Evolutionary conservation across 2,329 filamentous ascomycete species (phyloP).

Genomic region (Blumeria graminis): DNA sequence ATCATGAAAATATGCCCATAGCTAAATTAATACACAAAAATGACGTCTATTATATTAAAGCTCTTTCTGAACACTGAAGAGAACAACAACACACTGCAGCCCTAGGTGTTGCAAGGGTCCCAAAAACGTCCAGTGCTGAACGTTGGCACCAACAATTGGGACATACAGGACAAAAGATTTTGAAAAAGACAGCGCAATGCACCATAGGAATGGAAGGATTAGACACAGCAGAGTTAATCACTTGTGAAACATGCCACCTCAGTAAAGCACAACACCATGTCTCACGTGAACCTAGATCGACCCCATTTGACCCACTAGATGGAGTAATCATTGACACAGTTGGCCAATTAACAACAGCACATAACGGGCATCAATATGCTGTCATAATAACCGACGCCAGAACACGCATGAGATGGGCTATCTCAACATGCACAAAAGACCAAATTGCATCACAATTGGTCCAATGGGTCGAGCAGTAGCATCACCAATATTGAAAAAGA

Average conservation of each 20-base stretch:
- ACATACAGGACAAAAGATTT: too few relatives aligned
- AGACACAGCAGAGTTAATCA: not conserved
- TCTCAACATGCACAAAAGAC: not conserved
- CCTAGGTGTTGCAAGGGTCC: not conserved
- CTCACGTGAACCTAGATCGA: too few relatives aligned
- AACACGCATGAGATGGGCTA: not conserved
- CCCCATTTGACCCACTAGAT: too few relatives aligned
- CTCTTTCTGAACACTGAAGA: not conserved
- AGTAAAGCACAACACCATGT: not conserved
- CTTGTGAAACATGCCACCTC: not conserved
- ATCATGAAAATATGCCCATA: not conserved
- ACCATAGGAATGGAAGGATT: not conserved
- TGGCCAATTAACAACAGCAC: too few relatives aligned
- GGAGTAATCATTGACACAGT: too few relatives aligned
- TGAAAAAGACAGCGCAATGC: too few relatives aligned
- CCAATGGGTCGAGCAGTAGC: not conserved
- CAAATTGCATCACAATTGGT: not conserved
- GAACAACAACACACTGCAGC: not conserved
- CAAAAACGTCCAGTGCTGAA: not conserved
- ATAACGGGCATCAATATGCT: not conserved
- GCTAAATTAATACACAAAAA: not conserved
- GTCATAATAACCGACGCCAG: not conserved
- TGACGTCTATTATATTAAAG: not conserved
- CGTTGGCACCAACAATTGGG: not conserved
- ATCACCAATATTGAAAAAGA: too few relatives aligned